phyloP scores from a whole-genome alignment of 2,329 filamentous ascomycete genomes.

The Diaporthe sp. region DNA sequence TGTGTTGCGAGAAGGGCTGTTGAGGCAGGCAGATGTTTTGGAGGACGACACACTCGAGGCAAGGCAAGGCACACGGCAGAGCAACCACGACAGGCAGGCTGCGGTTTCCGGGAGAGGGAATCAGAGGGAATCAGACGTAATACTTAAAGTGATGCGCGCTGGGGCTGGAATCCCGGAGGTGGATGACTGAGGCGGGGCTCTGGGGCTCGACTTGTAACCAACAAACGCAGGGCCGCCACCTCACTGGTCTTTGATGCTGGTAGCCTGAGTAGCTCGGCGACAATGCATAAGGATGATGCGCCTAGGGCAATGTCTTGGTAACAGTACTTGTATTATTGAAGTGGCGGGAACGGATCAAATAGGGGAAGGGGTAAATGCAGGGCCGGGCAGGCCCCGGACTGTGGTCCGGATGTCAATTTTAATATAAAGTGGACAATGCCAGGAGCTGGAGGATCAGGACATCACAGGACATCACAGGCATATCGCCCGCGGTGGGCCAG shows the following conservation, averaged over 20 bases:
- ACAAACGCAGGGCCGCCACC: constrained; percentile 29
- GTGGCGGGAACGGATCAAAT: constrained; percentile 34
- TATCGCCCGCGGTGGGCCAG: background rate
- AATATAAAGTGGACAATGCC: constrained; percentile 42
- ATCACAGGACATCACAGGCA: background rate
- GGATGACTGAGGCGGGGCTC: constrained; percentile 29
- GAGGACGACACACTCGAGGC: background rate
- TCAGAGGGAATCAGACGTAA: constrained; percentile 3
- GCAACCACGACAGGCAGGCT: constrained; percentile 24
- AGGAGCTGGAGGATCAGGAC: constrained; percentile 38
- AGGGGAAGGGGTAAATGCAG: constrained; percentile 35
- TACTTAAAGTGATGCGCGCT: constrained; percentile 25
- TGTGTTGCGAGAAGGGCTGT: background rate
- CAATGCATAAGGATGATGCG: constrained; percentile 37
- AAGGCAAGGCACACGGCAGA: background rate
- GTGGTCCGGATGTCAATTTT: constrained; percentile 38
- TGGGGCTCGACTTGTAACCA: constrained; percentile 13
- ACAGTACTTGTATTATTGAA: constrained; percentile 10
- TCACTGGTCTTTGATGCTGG: constrained; percentile 30
- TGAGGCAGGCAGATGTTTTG: background rate
- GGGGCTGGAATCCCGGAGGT: constrained; percentile 27
- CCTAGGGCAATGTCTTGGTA: constrained; percentile 17
- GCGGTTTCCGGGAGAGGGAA: background rate
- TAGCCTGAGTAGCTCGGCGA: constrained; percentile 31
- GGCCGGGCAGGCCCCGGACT: constrained; percentile 36